Base-by-base conservation (phyloP, 2,329 filamentous ascomycete species). In the Nannizziopsis arthrosporioides region DNA sequence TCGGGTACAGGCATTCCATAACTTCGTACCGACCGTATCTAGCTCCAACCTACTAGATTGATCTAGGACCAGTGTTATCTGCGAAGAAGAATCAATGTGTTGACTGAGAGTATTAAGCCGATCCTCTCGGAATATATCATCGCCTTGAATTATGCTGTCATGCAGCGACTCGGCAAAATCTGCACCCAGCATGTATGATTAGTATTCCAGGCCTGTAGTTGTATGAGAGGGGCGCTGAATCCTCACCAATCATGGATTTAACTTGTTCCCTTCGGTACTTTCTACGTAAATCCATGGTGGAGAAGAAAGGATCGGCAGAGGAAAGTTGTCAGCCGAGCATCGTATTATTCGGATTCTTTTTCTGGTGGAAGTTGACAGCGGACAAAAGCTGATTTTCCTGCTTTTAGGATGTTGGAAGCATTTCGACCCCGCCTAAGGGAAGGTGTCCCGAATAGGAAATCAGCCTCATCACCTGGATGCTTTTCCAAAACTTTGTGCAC, bases 1-100 rank as follows among this genome's bases (percentile, higher is more conserved):
- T 31, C 59, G 54, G 8, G 53, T 51, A 48, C 63, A 68, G 4
- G 49, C 49, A 52, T 69, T 70, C 68, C 68, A 70, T 31, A 70
- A 46, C 9, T 53, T 54, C 5, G 61, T 63, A 1, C 61, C 67
- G 15, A 56, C 36, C 5, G 53, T 49, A 47, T 67, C 62, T n/a
- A 68, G 50, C 14, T 54, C 48, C 10, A 31, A 52, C 36, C 56
- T 54, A 12, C 36, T 46, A 8, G 55, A 47, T 30, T 44, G 12
- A 1, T 51, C 42, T 10, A 48, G 17, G 22, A 36, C 30, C 10
- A 18, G 32, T n/a, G 42, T 6, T 4, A 47, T 27, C 10, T 57
- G 18, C 10, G 54, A 51, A 12, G 59, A 40, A 1, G 42, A 17
- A n/a, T 49, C 27, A n/a, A 62, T 49, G 30, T 55, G 43, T 15